Percentiles rank a stretch among this genome's conserved stretches.
These are phyloP conservation scores for Calycina herbarum DNA, from an alignment of 2,329 filamentous ascomycete species.

Conservation along the genomic window DNA sequence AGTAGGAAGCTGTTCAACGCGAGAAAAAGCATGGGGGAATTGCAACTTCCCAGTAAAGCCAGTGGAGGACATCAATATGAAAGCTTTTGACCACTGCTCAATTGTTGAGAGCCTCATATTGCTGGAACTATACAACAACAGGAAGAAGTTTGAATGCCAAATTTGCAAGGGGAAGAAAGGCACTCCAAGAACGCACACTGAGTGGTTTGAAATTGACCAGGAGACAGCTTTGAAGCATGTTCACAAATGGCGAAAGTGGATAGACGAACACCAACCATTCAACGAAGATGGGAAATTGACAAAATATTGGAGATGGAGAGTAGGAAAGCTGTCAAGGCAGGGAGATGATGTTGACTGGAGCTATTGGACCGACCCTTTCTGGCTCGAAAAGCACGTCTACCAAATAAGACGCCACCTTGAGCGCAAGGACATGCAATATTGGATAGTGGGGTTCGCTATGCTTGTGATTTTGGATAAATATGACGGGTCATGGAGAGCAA, in stretches of 20 bases:
- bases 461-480: neutral
- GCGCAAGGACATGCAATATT: neutral
- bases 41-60: conserved; percentile 14
- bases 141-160: conserved; percentile 16
- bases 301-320: conserved; percentile 24
- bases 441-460: neutral
- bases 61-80: conserved; percentile 8
- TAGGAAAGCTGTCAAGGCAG: conserved; percentile 14
- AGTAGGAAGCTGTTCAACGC: conserved; percentile 7
- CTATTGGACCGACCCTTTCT: conserved; percentile 14
- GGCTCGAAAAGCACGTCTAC: neutral
- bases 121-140: conserved; percentile 18
- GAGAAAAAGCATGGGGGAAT: conserved; percentile 16
- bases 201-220: conserved; percentile 23
- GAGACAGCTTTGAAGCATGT: conserved; percentile 17
- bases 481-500: neutral
- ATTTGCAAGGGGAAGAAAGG: neutral
- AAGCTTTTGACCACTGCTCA: conserved; percentile 19
- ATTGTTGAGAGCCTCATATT: conserved; percentile 20
- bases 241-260: conserved; percentile 22
- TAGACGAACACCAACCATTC: conserved; percentile 19
- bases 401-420: neutral
- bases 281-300: conserved; percentile 15
- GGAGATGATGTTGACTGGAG: conserved; percentile 21
- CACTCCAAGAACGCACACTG: conserved; percentile 11